Percentiles rank a stretch among this genome's conserved stretches.
Evolutionary conservation across 129 eudicot species (phyloP).

Genomic region (Flaveria bidentis): DNA sequence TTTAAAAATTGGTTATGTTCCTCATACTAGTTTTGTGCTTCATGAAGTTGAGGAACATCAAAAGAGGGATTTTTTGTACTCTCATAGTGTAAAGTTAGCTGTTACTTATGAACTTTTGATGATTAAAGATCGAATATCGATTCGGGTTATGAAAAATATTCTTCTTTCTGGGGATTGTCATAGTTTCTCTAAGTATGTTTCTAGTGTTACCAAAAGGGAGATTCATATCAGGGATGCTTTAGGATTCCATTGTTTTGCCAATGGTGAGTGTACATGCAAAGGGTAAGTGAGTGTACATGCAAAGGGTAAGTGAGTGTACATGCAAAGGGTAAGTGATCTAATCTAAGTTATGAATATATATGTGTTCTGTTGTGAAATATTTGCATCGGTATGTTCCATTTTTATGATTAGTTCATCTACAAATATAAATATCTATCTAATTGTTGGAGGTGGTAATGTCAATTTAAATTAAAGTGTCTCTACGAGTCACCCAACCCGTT

Average conservation of each 20-base stretch:
- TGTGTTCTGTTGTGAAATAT: constrained; percentile 12
- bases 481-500: no score
- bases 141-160: constrained; percentile 71
- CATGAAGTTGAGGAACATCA: constrained; percentile 95
- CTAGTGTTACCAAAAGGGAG: constrained; percentile 75
- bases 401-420: not conserved
- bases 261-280: constrained; percentile 75
- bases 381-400: not conserved
- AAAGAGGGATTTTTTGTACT: constrained; percentile 71
- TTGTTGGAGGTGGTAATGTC: not conserved
- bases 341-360: constrained; percentile 23
- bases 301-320: constrained; percentile 62
- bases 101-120: constrained; percentile 68
- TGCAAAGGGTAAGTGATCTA: constrained; percentile 58
- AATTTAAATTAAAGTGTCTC: no score
- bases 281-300: constrained; percentile 65
- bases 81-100: constrained; percentile 87
- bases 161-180: constrained; percentile 91
- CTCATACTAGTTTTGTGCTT: constrained; percentile 91
- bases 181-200: constrained; percentile 68
- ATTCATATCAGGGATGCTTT: constrained; percentile 79
- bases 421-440: not conserved
- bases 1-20: constrained; percentile 70
- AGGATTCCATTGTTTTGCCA: constrained; percentile 75
- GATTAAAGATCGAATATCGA: constrained; percentile 48